Percentiles rank a stretch among this genome's conserved stretches.
Conservation (phyloP, 176 grass and related monocot genomes). For the barley (Hordeum vulgare) region DNA sequence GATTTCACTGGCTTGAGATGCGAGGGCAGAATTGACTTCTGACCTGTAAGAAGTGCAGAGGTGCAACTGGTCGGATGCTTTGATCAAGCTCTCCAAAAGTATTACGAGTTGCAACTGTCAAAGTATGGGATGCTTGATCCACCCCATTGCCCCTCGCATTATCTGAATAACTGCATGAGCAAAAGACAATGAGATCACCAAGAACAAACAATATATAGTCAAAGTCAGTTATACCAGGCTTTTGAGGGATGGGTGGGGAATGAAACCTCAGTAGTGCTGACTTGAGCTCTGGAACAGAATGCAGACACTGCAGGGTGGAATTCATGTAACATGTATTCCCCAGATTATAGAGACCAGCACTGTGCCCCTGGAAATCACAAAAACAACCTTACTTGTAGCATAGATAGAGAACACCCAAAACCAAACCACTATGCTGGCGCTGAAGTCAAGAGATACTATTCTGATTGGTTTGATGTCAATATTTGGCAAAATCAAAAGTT, state of each 20-base stretch:
- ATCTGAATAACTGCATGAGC: constrained; percentile 69
- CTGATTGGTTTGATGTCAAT: no score
- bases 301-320: constrained; percentile 95
- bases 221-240: not conserved
- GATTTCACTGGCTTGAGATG: not conserved
- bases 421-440: not conserved
- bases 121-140: constrained; percentile 84
- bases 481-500: no score
- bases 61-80: constrained; percentile 75
- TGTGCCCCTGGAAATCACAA: constrained; percentile 62
- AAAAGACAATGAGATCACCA: constrained; percentile 21
- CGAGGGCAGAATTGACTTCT: constrained; percentile 6
- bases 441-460: no score
- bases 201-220: not conserved
- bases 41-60: constrained; percentile 86
- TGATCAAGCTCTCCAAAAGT: constrained; percentile 92
- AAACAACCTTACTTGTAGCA: constrained; percentile 5
- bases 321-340: constrained; percentile 99
- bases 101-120: constrained; percentile 92
- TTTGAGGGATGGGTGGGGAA: not conserved
- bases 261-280: constrained; percentile 48
- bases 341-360: constrained; percentile 95
- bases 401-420: not conserved
- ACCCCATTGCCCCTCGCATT: constrained; percentile 64
- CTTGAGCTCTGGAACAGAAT: constrained; percentile 97